Base-by-base conservation (phyloP, 768 basidiomycete species). In the Mycena leptocephala region DNA sequence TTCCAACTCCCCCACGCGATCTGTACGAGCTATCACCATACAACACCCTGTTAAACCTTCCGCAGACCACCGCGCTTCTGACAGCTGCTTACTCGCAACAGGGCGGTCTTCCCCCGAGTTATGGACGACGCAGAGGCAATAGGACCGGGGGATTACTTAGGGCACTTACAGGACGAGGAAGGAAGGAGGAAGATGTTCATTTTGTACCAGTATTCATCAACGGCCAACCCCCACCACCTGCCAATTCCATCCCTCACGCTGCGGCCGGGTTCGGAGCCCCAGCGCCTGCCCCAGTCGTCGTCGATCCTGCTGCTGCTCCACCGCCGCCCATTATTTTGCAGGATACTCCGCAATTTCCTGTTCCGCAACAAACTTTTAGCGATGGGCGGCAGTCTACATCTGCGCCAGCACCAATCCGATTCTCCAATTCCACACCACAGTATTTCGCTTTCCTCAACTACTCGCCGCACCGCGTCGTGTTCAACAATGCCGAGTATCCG, bases 1-100 rank as follows among this genome's bases (percentile, higher is more conserved):
- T 95, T 11, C 95, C 95, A 0, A 73, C 81, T 3, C 93, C 91
- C 0, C 95, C 95, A 0, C 83, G 84, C 35, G 91, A 95, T 79
- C 69, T 95, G 10, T 93, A 92, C 82, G 87, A 89, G 16, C 83
- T 84, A 32, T 87, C 92, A 0, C 92, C 92, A 0, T 94, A 94
- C 81, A 88, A 89, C 65, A 83, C 85, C 0, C 82, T 94, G 0
- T 85, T 93, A 8, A 87, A 88, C 67, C 88, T 93, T 22, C 92
- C 90, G 1, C 85, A 87, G 55, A 88, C 89, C 2, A 85, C 86
- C 5, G 82, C 85, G 1, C 79, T 88, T 61, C 84, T 86, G 6
- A 86, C 83, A 22, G 84, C 82, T 22, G 82, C 82, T 11, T 86
- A 84, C 74, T 81, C 70, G 9, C 75, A 76, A 67, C 65, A 46